phyloP scores from a whole-genome alignment of 495 filamentous ascomycete species.

The Penicillium roqueforti region DNA sequence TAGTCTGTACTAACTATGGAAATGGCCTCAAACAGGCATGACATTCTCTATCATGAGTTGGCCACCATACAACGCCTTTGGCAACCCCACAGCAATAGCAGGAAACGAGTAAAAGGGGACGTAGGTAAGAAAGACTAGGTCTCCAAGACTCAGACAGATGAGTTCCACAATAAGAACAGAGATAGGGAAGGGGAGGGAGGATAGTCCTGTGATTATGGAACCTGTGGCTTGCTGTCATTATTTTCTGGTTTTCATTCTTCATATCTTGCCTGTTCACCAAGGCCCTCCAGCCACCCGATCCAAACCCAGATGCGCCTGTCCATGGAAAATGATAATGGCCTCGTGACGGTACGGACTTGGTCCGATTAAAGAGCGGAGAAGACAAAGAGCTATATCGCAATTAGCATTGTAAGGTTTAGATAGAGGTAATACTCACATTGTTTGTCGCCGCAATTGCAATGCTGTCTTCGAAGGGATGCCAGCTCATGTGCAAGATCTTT shows the following conservation, averaged over 20 bases:
- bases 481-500: conserved; percentile 99
- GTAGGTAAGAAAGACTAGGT: conserved; percentile 8
- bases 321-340: conserved; percentile 25
- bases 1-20: conserved; percentile 5
- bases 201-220: conserved; percentile 25
- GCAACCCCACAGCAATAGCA: conserved; percentile 18
- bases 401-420: conserved; percentile 17
- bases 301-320: conserved; percentile 27
- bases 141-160: conserved; percentile 1
- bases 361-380: conserved; percentile 85
- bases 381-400: conserved; percentile 71
- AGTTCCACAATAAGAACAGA: conserved; percentile 2
- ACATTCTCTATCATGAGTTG: conserved; percentile 31
- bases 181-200: conserved; percentile 8
- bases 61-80: conserved; percentile 21
- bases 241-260: conserved; percentile 18
- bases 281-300: conserved; percentile 19
- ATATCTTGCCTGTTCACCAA: conserved; percentile 15
- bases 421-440: conserved; percentile 65
- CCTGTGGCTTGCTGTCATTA: conserved; percentile 28
- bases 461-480: conserved; percentile 99
- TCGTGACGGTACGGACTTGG: conserved; percentile 6
- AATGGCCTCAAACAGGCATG: conserved; percentile 20
- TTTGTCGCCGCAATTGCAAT: conserved; percentile 99
- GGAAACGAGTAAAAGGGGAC: neutral